Evolutionary conservation across 1,139 yeast species (phyloP).

Genomic region (Magnusiomyces paraingens): DNA sequence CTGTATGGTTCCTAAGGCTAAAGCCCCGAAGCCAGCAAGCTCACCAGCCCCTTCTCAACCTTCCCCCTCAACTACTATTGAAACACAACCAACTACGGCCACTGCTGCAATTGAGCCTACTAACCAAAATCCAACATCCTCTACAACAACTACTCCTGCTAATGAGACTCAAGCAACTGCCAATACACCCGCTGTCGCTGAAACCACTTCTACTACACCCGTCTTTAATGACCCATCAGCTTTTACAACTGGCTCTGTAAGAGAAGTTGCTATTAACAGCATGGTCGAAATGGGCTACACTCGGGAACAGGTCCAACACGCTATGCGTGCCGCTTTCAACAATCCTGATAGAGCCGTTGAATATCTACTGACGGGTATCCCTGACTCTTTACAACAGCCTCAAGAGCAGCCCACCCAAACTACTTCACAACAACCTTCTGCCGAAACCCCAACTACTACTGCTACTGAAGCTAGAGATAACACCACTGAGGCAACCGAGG

Average conservation of each 20-base stretch:
- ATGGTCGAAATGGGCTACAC: constrained; percentile 97
- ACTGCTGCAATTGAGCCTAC: constrained; percentile 20
- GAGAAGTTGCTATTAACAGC: constrained; percentile 65
- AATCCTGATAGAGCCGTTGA: constrained; percentile 99
- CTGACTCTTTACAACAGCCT: constrained; percentile 48
- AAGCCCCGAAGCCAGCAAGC: constrained; percentile 21
- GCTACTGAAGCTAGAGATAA: constrained; percentile 25
- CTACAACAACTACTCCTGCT: constrained; percentile 29
- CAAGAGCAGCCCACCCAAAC: constrained; percentile 27
- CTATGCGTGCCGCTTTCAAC: constrained; percentile 91
- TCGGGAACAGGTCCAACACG: constrained; percentile 79
- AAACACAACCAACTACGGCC: constrained; percentile 25
- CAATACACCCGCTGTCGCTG: constrained; percentile 29
- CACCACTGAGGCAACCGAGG: constrained; percentile 36
- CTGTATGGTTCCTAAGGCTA: constrained; percentile 68
- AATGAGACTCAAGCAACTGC: constrained; percentile 26
- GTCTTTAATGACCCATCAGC: constrained; percentile 33
- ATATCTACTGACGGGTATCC: constrained; percentile 84
- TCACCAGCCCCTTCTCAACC: constrained; percentile 25
- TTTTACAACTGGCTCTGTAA: constrained; percentile 53
- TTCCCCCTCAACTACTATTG: constrained; percentile 24
- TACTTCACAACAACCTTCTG: constrained; percentile 23
- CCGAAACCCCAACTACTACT: constrained; percentile 23
- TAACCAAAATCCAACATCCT: constrained; percentile 21
- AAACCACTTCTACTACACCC: constrained; percentile 26